Conservation (phyloP, 805 yeast species). For the Pichia sporocuriosa region DNA sequence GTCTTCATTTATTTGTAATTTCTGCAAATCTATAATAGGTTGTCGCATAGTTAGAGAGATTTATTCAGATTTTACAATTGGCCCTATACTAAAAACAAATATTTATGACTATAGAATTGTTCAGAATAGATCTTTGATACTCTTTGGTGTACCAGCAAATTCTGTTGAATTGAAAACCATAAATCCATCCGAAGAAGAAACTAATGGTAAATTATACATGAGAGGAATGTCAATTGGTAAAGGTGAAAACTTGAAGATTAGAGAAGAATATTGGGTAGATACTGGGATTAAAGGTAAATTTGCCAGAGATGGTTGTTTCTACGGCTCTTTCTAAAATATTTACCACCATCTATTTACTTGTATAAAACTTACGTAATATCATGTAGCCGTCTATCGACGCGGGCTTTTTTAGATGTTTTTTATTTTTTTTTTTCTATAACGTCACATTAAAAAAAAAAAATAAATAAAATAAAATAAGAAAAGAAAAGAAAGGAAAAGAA, state of each 20-base stretch:
- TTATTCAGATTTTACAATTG: conserved; percentile 40
- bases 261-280: conserved; percentile 45
- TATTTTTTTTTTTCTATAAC: too few relatives aligned
- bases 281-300: conserved; percentile 49
- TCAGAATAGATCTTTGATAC: conserved; percentile 25
- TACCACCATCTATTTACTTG: too few relatives aligned
- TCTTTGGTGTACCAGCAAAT: conserved; percentile 54
- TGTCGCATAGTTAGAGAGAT: conserved; percentile 48
- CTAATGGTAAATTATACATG: conserved; percentile 45
- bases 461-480: too few relatives aligned
- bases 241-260: conserved; percentile 19
- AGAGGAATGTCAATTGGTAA: conserved; percentile 67
- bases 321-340: conserved; percentile 25
- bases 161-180: conserved; percentile 53
- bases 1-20: conserved; percentile 27
- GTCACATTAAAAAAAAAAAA: too few relatives aligned
- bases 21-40: conserved; percentile 39
- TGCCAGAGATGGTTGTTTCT: conserved; percentile 71
- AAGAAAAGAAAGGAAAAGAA: too few relatives aligned
- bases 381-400: too few relatives aligned
- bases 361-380: too few relatives aligned
- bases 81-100: conserved; percentile 55
- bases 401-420: too few relatives aligned
- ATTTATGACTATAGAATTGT: conserved; percentile 54
- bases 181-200: conserved; percentile 28